Evolutionary conservation across 495 filamentous ascomycete genomes (phyloP), one percentile per base, ranked within the genome.

Genomic region (Trichoderma erinaceum): DNA sequence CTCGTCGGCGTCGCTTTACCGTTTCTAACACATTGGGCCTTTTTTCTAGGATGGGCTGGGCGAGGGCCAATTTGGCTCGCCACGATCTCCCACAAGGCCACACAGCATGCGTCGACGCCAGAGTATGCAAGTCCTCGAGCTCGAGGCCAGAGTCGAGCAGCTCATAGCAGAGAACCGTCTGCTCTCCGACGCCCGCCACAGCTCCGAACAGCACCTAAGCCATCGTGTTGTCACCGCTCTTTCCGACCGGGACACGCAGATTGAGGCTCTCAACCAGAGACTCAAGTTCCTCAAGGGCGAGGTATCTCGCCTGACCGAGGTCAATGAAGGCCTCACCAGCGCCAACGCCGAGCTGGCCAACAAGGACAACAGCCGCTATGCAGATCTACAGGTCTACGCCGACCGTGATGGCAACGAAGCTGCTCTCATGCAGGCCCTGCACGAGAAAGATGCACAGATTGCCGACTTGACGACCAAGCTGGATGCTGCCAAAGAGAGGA

Each of bases 31-130:
- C 64, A 50, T 61, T 61, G 56, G 56, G 25, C 25, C 29, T 29
- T 61, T 27, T 18, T 67, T 68, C 67, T 78, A 97, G 92, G 93
- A 97, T 86, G 94, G 91, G 78, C 96, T 87, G 83, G 95, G 96
- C 78, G 93, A 97, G 77, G 92, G 90, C 78, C 92, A 87, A 74
- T 91, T 88, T 71, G 82, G 83, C 73, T 96, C 92, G 74, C 93
- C 94, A 72, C 89, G 88, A 75, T 98, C 96, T 72, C 95, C 95
- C 65, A 96, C 92, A 71, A 90, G 96, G 77, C 94, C 94, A 75
- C 92, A 93, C 77, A 97, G 92, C 83, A 89, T 96, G 83, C 92
- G 93, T 69, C 92, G 92, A 74, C 90, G 92, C 70, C 95, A 95
- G 78, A 97, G 93, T 83, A 91, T 97, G 89, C 95, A 97, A 79